Conservation (phyloP, 768 basidiomycete genomes). For the Suillus spraguei region DNA sequence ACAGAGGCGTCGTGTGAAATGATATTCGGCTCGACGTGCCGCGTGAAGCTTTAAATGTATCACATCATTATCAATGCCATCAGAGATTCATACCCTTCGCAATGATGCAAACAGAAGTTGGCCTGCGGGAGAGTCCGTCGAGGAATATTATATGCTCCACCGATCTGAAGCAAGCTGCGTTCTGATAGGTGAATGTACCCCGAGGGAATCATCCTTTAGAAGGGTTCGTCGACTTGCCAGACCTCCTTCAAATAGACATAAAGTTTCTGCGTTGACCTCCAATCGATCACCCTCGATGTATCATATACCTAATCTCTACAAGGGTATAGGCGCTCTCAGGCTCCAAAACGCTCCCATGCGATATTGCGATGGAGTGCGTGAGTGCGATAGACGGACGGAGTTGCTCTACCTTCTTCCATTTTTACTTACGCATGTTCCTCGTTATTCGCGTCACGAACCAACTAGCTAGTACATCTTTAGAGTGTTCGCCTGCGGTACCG, state of each 20-base stretch:
- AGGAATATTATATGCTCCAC: background rate
- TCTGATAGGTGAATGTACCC: background rate
- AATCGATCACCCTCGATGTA: conserved; percentile 15
- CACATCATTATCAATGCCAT: background rate
- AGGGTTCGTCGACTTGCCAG: background rate
- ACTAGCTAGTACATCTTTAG: conserved; percentile 17
- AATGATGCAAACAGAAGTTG: background rate
- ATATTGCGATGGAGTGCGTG: conserved; percentile 19
- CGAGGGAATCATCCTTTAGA: background rate
- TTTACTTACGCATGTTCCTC: conserved; percentile 1
- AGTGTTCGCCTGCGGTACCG: conserved; percentile 20
- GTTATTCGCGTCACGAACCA: conserved; percentile 5
- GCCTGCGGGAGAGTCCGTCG: background rate
- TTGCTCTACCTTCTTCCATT: background rate
- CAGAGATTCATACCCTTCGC: background rate
- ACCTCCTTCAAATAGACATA: conserved; percentile 7
- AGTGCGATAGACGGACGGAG: conserved; percentile 16
- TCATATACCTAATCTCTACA: conserved; percentile 5
- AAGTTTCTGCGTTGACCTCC: background rate
- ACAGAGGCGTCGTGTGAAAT: conserved; percentile 25
- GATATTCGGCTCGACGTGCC: conserved; percentile 7
- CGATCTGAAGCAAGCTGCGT: background rate
- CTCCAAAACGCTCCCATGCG: conserved; percentile 25
- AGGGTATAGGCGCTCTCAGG: conserved; percentile 23
- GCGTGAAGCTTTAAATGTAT: conserved; percentile 18